Base-by-base conservation (phyloP, 179 eudicot genomes). In the Spergularia azorica region DNA sequence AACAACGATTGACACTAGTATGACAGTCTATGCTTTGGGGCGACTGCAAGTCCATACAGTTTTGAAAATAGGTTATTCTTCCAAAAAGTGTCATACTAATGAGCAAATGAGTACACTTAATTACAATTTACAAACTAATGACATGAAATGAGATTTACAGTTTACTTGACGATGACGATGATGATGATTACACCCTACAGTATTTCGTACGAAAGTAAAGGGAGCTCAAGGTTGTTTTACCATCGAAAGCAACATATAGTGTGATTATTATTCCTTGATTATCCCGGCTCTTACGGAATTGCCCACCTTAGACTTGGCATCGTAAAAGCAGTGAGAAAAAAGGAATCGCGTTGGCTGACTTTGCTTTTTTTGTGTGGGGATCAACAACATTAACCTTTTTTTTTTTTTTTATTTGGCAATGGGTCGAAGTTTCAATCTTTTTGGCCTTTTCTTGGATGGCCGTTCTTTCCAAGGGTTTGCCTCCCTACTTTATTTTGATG, bases 271-370 rank as follows among this genome's bases (percentile, higher is more conserved):
- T 55, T 72, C 76, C 76, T 81, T 68, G 76, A 77, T 77, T 32
- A 51, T 15, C 43, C 67, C 20, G 62, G 26, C 70, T 38, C 62
- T n/a, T 57, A 67, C 38, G 66, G 39, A 48, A 77, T 56, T 77
- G 54, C 21, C 43, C 81, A 81, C 26, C 39, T 20, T 5, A 70
- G 58, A n/a, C 5, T 26, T 3, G 13, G 11, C 18, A 16, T 17
- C 21, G 14, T 48, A 77, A 82, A 82, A 78, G 84, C 76, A 74
- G 76, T 70, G 79, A 78, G 82, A 76, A 82, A 67, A 63, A 67
- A 50, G 64, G 64, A 69, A 82, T 72, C 84, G 84, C 57, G 79
- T 82, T 82, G 74, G 81, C 84, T 78, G 81, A 82, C 84, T 78
- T 78, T 70, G 59, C 74, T 62, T 73, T 81, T 32, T 46, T 0